Evolutionary conservation across 2,329 filamentous ascomycete genomes (phyloP), one percentile per base, ranked within the genome.

Genomic region (Cladosporium sp.): DNA sequence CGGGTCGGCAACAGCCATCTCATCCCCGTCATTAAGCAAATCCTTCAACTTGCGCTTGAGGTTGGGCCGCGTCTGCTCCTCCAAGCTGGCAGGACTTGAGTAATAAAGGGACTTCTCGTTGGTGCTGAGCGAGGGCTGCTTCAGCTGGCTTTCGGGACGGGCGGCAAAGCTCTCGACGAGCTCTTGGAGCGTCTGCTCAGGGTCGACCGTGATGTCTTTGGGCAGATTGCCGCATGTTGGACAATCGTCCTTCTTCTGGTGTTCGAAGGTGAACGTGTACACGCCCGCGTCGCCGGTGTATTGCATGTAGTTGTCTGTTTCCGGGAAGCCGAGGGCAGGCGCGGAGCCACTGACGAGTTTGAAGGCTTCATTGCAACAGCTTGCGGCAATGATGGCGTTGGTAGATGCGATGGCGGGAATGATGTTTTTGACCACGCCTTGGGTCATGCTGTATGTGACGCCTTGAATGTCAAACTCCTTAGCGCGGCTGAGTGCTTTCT

Each of bases 351-450:
- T 96, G 42, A 88, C 89, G 63, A 99, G 90, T 77, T 99, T 99
- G 77, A 97, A 86, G 1, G 92, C 93, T 75, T 99, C 94, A 65
- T 96, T 97, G 75, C 94, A 97, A 75, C 93, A 97, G 55, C 90
- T 88, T 1, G 93, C 94, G 1, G 94, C 94, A 64, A 99, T 89
- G 67, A 99, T 94, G 59, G 94, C 93, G 72, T 99, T 99, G 6
- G 94, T 99, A 1, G 92, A 96, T 17, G 94, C 94, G 69, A 99
- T 99, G 28, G 94, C 95, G 0, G 94, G 94, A 62, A 99, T 99
- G 74, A 99, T 99, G 75, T 99, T 99, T 76, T 99, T 99, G 68
- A 99, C 91, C 2, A 97, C 95, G 59, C 94, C 95, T 73, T 99
- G 94, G 0, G 95, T 97, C 74, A 97, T 86, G 5, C 90, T 88